These are phyloP conservation scores for Carpinus viminea DNA, from an alignment of 306 rosid genomes.

Conservation along the genomic window DNA sequence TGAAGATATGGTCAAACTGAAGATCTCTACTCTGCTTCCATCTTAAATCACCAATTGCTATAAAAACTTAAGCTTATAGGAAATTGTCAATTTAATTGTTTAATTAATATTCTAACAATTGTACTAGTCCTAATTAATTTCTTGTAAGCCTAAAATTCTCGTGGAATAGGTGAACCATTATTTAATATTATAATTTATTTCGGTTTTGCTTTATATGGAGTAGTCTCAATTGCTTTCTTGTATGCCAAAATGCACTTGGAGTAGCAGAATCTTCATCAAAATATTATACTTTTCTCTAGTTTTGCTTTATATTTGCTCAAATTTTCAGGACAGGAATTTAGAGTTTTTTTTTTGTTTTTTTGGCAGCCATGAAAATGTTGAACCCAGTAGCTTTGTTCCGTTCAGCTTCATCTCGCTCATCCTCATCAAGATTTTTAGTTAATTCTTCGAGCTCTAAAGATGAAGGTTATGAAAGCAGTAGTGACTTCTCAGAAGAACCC, in stretches of 20 bases:
- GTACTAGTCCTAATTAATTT: background rate
- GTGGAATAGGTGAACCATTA: background rate
- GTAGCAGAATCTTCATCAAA: background rate
- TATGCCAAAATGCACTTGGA: background rate
- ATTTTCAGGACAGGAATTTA: constrained; percentile 22
- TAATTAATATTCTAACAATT: too few species aligned
- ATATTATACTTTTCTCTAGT: constrained; percentile 3
- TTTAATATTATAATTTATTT: background rate
- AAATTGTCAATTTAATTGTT: too few species aligned
- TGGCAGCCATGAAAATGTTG: constrained; percentile 79
- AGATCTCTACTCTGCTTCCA: too few species aligned
- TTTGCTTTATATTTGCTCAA: background rate
- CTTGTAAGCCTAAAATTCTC: background rate
- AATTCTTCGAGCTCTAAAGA: constrained; percentile 51
- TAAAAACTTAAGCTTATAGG: too few species aligned
- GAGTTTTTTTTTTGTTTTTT: constrained; percentile 22
- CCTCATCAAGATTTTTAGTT: constrained; percentile 60
- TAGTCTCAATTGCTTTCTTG: background rate
- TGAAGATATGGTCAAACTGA: too few species aligned
- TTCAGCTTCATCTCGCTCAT: constrained; percentile 70
- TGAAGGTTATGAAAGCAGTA: constrained; percentile 44
- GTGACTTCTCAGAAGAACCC: constrained; percentile 57
- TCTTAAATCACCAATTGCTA: too few species aligned
- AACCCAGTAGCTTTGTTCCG: constrained; percentile 91
- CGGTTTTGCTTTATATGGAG: background rate